These are phyloP conservation scores for Canariomyces notabilis DNA, from an alignment of 2,329 filamentous ascomycete species.

Conservation along the genomic window DNA sequence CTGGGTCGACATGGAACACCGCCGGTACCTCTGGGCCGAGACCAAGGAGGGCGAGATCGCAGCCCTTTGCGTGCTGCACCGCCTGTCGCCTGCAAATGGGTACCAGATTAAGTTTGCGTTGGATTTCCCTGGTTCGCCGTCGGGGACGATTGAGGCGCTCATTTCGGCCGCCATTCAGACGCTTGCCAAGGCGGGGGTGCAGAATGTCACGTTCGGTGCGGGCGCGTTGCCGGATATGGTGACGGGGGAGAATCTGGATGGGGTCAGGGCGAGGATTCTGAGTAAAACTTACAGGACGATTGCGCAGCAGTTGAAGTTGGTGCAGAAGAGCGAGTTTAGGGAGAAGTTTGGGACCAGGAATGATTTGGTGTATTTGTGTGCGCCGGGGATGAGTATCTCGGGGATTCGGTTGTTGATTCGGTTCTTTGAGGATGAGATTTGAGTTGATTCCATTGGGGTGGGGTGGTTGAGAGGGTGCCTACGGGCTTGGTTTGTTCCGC, in stretches of 20 bases:
- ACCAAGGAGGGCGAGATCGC: conserved; percentile 67
- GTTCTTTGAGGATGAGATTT: conserved; percentile 69
- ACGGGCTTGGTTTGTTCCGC: neutral
- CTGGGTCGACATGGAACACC: conserved; percentile 78
- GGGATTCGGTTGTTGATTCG: too few relatives aligned
- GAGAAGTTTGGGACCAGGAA: conserved; percentile 84
- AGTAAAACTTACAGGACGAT: conserved; percentile 78
- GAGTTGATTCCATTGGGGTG: neutral
- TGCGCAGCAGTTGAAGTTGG: conserved; percentile 74
- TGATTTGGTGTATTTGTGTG: conserved; percentile 84
- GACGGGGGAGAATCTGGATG: conserved; percentile 76
- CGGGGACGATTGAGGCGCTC: conserved; percentile 78
- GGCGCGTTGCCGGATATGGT: conserved; percentile 71
- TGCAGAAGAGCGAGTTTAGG: conserved; percentile 81
- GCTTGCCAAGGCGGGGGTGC: conserved; percentile 43
- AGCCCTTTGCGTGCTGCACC: conserved; percentile 76
- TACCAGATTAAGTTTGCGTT: conserved; percentile 97
- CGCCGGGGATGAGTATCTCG: too few relatives aligned
- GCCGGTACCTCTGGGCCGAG: conserved; percentile 78
- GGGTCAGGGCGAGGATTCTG: conserved; percentile 74
- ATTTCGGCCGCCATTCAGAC: conserved; percentile 42
- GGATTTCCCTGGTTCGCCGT: conserved; percentile 83
- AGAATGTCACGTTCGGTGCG: conserved; percentile 77
- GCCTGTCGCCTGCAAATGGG: conserved; percentile 73
- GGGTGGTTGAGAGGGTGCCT: neutral